Percentiles rank a stretch among this genome's conserved stretches.
phyloP scores from a whole-genome alignment of 1,284 basidiomycete species.

The Malassezia brasiliensis region DNA sequence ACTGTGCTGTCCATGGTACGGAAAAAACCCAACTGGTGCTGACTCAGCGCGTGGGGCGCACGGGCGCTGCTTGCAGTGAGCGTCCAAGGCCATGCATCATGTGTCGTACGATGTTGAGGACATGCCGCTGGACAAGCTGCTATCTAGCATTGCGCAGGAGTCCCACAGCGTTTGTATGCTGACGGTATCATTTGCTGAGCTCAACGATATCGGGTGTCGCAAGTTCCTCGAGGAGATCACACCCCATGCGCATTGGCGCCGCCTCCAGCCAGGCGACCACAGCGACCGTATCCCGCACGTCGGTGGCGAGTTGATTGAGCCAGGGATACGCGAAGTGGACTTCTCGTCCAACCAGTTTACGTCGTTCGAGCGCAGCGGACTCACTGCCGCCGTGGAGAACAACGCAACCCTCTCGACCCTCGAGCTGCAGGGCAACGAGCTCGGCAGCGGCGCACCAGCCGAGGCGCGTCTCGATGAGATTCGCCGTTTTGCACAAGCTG shows the following conservation, averaged over 20 bases:
- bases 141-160: neutral
- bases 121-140: neutral
- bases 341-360: slow-evolving; percentile 14
- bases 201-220: slow-evolving; percentile 2
- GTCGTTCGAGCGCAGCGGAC: slow-evolving; percentile 6
- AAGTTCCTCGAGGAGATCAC: slow-evolving; percentile 1
- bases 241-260: neutral
- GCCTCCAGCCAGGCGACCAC: neutral
- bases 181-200: slow-evolving; percentile 4
- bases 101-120: slow-evolving; percentile 10
- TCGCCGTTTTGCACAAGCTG: slow-evolving; percentile 1
- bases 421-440: slow-evolving; percentile 15
- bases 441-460: neutral
- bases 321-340: slow-evolving; percentile 7
- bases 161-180: neutral
- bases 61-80: neutral
- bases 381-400: neutral
- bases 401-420: slow-evolving; percentile 2
- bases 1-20: slow-evolving; percentile 13
- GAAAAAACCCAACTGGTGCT: neutral
- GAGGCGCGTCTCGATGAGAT: neutral
- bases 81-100: slow-evolving; percentile 3
- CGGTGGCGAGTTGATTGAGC: neutral
- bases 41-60: slow-evolving; percentile 1
- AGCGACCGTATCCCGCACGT: neutral